phyloP scores from a whole-genome alignment of 345 rosid species.

The Reutealis trisperma region DNA sequence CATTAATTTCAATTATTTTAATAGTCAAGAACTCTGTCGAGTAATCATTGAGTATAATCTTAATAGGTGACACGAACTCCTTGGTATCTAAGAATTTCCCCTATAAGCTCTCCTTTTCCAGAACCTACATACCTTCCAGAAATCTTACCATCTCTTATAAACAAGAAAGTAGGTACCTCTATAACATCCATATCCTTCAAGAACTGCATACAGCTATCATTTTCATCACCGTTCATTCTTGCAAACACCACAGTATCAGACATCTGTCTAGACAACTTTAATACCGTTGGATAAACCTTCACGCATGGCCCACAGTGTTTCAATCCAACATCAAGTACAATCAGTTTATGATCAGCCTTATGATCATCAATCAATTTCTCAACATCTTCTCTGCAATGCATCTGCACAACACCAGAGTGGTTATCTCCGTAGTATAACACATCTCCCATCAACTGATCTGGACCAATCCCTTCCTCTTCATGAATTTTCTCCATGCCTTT shows the following conservation, averaged over 20 bases:
- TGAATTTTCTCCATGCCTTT: conserved; percentile 84
- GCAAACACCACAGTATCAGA: conserved; percentile 70
- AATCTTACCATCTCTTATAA: conserved; percentile 74
- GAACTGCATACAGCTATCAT: conserved; percentile 89
- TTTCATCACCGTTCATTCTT: conserved; percentile 94
- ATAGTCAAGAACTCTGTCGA: neutral
- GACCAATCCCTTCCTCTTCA: conserved; percentile 89
- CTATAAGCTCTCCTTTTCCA: conserved; percentile 92
- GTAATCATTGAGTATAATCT: neutral
- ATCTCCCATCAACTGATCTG: conserved; percentile 77
- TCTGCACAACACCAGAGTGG: conserved; percentile 80
- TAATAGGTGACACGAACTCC: conserved; percentile 80
- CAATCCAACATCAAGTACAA: conserved; percentile 86
- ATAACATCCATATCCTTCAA: conserved; percentile 80
- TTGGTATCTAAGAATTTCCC: conserved; percentile 85
- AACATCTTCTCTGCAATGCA: conserved; percentile 69
- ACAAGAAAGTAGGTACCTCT: conserved; percentile 86
- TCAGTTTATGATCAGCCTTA: conserved; percentile 61
- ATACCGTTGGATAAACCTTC: conserved; percentile 87
- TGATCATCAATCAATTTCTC: conserved; percentile 75
- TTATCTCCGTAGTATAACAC: conserved; percentile 93
- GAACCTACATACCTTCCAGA: conserved; percentile 88
- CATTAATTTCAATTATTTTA: neutral
- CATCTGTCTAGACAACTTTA: conserved; percentile 81
- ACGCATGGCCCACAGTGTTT: conserved; percentile 96